A percentile compares a stretch with the other conserved stretches of the same genome.
These are phyloP conservation scores for Spiromastix sp. DNA, from an alignment of 2,329 filamentous ascomycete species.

Conservation along the genomic window DNA sequence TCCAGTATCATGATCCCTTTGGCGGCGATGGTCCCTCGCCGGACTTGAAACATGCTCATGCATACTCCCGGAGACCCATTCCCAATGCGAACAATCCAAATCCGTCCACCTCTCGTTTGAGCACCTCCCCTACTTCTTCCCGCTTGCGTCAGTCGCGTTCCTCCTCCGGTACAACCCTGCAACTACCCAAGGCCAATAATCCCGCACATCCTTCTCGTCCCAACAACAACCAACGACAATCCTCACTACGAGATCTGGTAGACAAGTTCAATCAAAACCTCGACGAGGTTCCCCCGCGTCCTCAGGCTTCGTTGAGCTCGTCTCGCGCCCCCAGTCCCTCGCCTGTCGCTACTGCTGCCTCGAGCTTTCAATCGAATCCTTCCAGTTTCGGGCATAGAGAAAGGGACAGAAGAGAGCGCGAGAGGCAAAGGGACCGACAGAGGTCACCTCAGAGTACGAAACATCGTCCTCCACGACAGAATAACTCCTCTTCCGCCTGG, in stretches of 20 bases:
- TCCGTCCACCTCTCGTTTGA: constrained; percentile 2
- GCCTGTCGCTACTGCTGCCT: too few species aligned
- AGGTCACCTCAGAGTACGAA: constrained; percentile 3
- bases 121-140: constrained; percentile 11
- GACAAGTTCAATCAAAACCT: constrained; percentile 64
- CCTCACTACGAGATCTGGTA: constrained; percentile 72
- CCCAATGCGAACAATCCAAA: constrained; percentile 7
- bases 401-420: too few species aligned
- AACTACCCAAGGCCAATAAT: too few species aligned
- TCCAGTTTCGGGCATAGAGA: too few species aligned
- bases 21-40: constrained; percentile 15
- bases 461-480: neutral
- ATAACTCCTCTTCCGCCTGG: constrained; percentile 2
- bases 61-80: too few species aligned
- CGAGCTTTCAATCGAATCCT: too few species aligned
- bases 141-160: constrained; percentile 21
- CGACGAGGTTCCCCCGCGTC: constrained; percentile 34
- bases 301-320: constrained; percentile 23
- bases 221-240: constrained; percentile 32
- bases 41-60: constrained; percentile 14
- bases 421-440: neutral
- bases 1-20: constrained; percentile 32
- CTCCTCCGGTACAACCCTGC: constrained; percentile 19
- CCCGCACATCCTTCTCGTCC: constrained; percentile 8
- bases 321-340: constrained; percentile 28